Percentiles rank a stretch among this genome's conserved stretches.
Conservation (phyloP, 148 eudicot genomes). For the Fallopia convolvulus region DNA sequence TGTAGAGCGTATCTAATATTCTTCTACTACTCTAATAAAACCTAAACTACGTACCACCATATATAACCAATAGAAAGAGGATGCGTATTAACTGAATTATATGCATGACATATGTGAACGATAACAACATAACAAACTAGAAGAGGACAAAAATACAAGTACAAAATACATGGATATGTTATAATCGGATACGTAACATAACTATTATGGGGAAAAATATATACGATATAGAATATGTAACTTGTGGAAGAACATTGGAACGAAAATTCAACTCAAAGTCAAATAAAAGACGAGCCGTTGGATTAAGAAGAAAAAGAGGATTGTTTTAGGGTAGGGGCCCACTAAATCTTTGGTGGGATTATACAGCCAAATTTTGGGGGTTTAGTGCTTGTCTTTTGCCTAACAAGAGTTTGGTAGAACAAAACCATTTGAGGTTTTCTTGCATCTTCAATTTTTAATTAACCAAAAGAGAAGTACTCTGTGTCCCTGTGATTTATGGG, state of each 20-base stretch:
- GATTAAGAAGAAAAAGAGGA: neutral
- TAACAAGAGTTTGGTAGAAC: slow-evolving; percentile 1
- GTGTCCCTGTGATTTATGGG: no score
- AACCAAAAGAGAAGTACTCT: no score
- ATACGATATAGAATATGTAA: neutral
- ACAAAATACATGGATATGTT: neutral
- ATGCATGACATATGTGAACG: neutral
- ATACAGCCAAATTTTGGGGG: neutral
- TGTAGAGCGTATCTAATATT: neutral
- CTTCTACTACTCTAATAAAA: neutral
- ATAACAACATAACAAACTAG: neutral
- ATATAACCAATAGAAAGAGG: neutral
- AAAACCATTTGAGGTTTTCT: neutral
- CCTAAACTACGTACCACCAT: neutral
- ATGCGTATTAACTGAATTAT: slow-evolving; percentile 2
- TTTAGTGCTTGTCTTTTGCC: slow-evolving; percentile 10
- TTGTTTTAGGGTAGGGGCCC: neutral
- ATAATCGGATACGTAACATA: neutral
- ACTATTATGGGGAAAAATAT: neutral
- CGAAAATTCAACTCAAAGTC: neutral
- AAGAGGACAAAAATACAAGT: neutral
- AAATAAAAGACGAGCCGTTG: neutral
- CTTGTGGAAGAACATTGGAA: neutral
- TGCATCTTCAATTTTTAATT: neutral
- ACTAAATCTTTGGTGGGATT: slow-evolving; percentile 10